Base-by-base conservation (phyloP, 2,329 filamentous ascomycete species). In the Phialocephala sp. region DNA sequence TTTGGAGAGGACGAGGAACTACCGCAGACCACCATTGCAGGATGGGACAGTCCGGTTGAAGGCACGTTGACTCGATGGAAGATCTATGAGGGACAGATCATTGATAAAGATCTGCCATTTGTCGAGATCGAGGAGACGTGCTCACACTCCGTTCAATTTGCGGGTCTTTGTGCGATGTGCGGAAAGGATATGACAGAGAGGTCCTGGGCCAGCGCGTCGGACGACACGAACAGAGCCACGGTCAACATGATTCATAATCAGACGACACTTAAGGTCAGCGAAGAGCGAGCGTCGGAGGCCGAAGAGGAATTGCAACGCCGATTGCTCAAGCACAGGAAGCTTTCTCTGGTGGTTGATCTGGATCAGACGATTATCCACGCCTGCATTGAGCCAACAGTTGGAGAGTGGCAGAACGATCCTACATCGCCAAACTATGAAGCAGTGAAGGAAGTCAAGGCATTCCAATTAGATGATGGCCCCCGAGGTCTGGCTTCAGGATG, bases 321-420 rank as follows among this genome's bases (percentile, higher is more conserved):
- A 22, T 83, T 99, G 50, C 82, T 99, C 52, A 85, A 89, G 66
- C 87, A 91, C 68, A 88, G 91, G 72, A 97, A 97, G 80, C 85
- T 99, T 54, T 97, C 92, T 55, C 84, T 99, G 54, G 95, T 99
- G 32, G 95, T 99, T 72, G 95, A 99, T 83, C 84, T 99, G 62
- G 95, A 99, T 77, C 94, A 98, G 81, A 99, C 95, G 64, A 95
- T 99, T 74, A 99, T 99, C 71, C 95, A 99, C 78, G 95, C 95
- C 32, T 97, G 93, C 68, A 96, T 98, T 74, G 95, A 99, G 72
- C 94, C 94, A 8, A 99, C 95, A 0, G 90, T 99, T 62, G 93
- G 90, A 69, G 94, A 99, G 77, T 99, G 95, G 95, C 92, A 97
- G 82, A 85, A 88, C 59, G 94, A 99, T 77, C 87, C 90, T 27